These are phyloP conservation scores for Fusarium musae DNA, from an alignment of 2,329 filamentous ascomycete species.

Conservation along the genomic window DNA sequence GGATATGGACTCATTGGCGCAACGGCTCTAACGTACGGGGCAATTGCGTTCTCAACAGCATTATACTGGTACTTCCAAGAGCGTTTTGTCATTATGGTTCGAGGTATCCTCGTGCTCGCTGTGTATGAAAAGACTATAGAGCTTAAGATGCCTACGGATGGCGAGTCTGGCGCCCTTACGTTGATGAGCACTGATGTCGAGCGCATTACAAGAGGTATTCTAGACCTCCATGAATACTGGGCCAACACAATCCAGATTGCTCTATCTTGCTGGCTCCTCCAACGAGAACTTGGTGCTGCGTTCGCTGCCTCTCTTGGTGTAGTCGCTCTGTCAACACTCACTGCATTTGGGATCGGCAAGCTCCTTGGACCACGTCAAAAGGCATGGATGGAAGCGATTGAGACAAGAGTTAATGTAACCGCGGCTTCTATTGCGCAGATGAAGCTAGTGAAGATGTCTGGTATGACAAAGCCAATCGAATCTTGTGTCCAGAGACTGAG, in stretches of 20 bases:
- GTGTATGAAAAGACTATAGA: neutral
- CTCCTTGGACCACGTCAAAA: constrained; percentile 38
- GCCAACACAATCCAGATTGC: neutral
- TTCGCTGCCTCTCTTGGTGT: neutral
- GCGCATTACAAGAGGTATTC: neutral
- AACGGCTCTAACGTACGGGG: neutral
- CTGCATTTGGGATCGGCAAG: neutral
- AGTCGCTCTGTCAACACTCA: neutral
- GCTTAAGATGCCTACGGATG: neutral
- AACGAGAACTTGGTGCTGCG: neutral
- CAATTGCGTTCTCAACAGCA: neutral
- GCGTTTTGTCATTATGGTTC: neutral
- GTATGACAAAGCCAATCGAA: constrained; percentile 42
- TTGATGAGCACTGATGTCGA: neutral
- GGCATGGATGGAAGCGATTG: constrained; percentile 50
- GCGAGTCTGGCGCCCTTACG: neutral
- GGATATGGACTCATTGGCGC: neutral
- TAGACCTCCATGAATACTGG: neutral
- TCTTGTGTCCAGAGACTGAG: constrained; percentile 44
- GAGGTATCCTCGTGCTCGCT: neutral
- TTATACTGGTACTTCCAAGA: neutral
- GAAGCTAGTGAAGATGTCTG: constrained; percentile 48
- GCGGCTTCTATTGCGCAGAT: constrained; percentile 46
- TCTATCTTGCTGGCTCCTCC: neutral
- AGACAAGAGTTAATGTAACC: constrained; percentile 48